Conservation (phyloP, 345 rosid genomes). For the Salix udensis region DNA sequence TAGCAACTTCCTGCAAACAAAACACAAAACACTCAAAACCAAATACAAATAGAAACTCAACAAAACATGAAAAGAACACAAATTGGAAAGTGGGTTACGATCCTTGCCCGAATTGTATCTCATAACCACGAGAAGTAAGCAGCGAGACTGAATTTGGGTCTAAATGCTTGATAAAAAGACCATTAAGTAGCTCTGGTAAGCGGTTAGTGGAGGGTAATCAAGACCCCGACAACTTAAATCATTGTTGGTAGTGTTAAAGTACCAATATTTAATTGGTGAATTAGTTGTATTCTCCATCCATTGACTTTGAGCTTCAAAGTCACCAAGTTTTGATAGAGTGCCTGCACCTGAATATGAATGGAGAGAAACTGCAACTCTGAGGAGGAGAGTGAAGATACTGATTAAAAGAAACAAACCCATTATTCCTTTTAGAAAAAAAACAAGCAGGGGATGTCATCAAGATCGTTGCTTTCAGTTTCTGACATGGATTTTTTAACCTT, state of each 20-base stretch:
- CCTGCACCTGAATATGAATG: constrained; percentile 85
- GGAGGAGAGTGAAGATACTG: constrained; percentile 47
- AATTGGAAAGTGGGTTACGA: background rate
- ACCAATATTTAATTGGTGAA: constrained; percentile 66
- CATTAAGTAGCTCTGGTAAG: constrained; percentile 93
- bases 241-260: constrained; percentile 58
- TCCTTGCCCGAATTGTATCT: constrained; percentile 69
- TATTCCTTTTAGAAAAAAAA: constrained; percentile 37
- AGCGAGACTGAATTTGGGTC: constrained; percentile 68
- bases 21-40: constrained; percentile 3
- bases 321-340: constrained; percentile 76
- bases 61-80: background rate
- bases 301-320: constrained; percentile 92
- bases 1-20: constrained; percentile 63
- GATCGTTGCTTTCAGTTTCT: constrained; percentile 10
- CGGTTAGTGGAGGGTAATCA: constrained; percentile 95
- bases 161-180: constrained; percentile 54
- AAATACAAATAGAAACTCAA: background rate
- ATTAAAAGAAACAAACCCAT: constrained; percentile 45
- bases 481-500: constrained; percentile 9
- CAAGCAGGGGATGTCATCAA: constrained; percentile 39
- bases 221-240: constrained; percentile 93
- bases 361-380: constrained; percentile 63
- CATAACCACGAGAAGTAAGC: constrained; percentile 66
- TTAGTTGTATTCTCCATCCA: constrained; percentile 98